Percentiles rank a stretch among this genome's conserved stretches.
Evolutionary conservation across 495 filamentous ascomycete species (phyloP).

Genomic region (Hypoxylon fragiforme): DNA sequence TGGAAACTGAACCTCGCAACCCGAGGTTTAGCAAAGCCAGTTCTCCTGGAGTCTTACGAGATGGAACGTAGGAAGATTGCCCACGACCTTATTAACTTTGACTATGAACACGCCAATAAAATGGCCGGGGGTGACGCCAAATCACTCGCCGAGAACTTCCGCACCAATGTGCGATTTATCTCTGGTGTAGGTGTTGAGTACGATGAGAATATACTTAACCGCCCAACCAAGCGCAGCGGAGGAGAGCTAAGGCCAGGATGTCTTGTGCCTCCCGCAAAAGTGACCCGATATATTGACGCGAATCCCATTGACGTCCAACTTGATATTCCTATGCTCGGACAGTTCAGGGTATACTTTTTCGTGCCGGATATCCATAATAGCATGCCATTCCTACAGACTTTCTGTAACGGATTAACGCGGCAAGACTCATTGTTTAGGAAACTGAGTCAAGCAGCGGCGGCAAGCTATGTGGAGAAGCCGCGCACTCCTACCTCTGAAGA

Average conservation of each 20-base stretch:
- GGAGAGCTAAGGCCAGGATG: conserved; percentile 58
- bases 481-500: conserved; percentile 56
- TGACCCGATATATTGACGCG: conserved; percentile 67
- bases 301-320: conserved; percentile 74
- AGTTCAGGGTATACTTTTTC: conserved; percentile 70
- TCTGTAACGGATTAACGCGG: conserved; percentile 52
- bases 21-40: conserved; percentile 56
- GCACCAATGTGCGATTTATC: conserved; percentile 68
- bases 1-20: conserved; percentile 73
- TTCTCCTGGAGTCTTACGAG: conserved; percentile 66
- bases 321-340: conserved; percentile 69
- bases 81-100: conserved; percentile 68
- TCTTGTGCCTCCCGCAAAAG: conserved; percentile 64
- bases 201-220: conserved; percentile 59
- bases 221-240: conserved; percentile 39
- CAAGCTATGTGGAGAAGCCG: conserved; percentile 58
- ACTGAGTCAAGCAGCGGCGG: conserved; percentile 49
- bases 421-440: conserved; percentile 51
- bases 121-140: conserved; percentile 60
- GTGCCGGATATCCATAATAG: conserved; percentile 58
- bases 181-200: conserved; percentile 69
- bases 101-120: conserved; percentile 61
- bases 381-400: conserved; percentile 53
- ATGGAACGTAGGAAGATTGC: conserved; percentile 65
- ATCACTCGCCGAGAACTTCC: conserved; percentile 63